These are phyloP conservation scores for Aspergillus eucalypticola DNA, from an alignment of 2,329 filamentous ascomycete genomes.

Conservation along the genomic window DNA sequence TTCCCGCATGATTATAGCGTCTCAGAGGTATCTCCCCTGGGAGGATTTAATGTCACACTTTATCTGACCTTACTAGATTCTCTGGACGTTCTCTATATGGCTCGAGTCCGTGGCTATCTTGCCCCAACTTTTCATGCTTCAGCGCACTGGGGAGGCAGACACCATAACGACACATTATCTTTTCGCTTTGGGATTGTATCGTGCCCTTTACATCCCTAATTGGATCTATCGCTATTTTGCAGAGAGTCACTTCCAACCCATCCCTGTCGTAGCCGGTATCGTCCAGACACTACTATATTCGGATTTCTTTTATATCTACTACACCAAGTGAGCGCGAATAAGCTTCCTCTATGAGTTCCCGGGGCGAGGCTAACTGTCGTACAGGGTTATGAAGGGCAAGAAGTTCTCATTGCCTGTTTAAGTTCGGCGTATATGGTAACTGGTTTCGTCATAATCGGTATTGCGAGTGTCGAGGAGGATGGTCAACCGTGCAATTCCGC, in stretches of 20 bases:
- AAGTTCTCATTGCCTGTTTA: slow-evolving; percentile 84
- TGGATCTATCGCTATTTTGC: slow-evolving; percentile 91
- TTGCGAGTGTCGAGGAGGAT: background rate
- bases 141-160: slow-evolving; percentile 95
- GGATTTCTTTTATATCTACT: slow-evolving; percentile 99
- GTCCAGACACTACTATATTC: slow-evolving; percentile 95
- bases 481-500: background rate
- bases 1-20: slow-evolving; percentile 83
- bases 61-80: slow-evolving; percentile 58
- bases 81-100: slow-evolving; percentile 99
- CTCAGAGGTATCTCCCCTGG: slow-evolving; percentile 56
- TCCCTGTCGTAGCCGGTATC: slow-evolving; percentile 84
- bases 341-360: background rate
- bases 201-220: slow-evolving; percentile 96
- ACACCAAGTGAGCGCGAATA: slow-evolving; percentile 70
- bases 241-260: slow-evolving; percentile 80
- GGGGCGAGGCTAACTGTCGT: slow-evolving; percentile 7
- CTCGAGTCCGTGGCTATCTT: slow-evolving; percentile 95
- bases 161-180: slow-evolving; percentile 99
- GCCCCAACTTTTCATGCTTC: slow-evolving; percentile 96
- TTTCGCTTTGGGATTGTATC: slow-evolving; percentile 87
- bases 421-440: background rate
- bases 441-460: background rate
- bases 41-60: slow-evolving; percentile 12
- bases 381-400: slow-evolving; percentile 74